These are phyloP conservation scores for Malassezia yamatoensis DNA, from an alignment of 1,284 basidiomycete genomes.

Conservation along the genomic window DNA sequence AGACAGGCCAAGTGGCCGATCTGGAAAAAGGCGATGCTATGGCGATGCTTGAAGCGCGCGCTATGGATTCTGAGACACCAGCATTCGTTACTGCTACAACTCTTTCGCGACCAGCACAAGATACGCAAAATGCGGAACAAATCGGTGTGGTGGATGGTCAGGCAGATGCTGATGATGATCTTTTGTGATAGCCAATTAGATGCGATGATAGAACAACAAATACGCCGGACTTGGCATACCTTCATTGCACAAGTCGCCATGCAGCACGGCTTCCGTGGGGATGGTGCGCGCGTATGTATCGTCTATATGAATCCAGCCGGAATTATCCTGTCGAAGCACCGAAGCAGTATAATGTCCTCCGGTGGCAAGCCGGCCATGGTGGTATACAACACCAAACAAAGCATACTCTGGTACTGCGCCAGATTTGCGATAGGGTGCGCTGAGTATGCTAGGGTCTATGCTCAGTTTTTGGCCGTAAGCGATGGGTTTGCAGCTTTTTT, in stretches of 20 bases:
- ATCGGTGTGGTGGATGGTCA: conserved; percentile 13
- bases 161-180: conserved; percentile 45
- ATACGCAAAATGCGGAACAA: conserved; percentile 24
- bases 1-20: conserved; percentile 26
- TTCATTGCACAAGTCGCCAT: conserved; percentile 36
- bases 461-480: conserved; percentile 68
- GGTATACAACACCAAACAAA: conserved; percentile 84
- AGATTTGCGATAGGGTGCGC: conserved; percentile 22
- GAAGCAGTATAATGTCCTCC: conserved; percentile 95
- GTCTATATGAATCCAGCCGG: conserved; percentile 77
- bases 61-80: conserved; percentile 44
- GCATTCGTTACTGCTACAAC: conserved; percentile 57
- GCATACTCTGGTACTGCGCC: conserved; percentile 60
- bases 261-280: conserved; percentile 66
- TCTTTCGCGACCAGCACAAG: conserved; percentile 55
- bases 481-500: conserved; percentile 75
- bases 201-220: conserved; percentile 13
- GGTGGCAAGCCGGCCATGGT: conserved; percentile 78
- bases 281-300: conserved; percentile 63
- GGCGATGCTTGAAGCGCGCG: conserved; percentile 50
- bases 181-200: conserved; percentile 18
- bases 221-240: conserved; percentile 32
- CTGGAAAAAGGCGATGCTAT: conserved; percentile 53
- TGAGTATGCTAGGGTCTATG: conserved; percentile 51
- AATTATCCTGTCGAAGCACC: conserved; percentile 68